Evolutionary conservation across 2,329 filamentous ascomycete species (phyloP).

Genomic region (Neoascochyta sp.): DNA sequence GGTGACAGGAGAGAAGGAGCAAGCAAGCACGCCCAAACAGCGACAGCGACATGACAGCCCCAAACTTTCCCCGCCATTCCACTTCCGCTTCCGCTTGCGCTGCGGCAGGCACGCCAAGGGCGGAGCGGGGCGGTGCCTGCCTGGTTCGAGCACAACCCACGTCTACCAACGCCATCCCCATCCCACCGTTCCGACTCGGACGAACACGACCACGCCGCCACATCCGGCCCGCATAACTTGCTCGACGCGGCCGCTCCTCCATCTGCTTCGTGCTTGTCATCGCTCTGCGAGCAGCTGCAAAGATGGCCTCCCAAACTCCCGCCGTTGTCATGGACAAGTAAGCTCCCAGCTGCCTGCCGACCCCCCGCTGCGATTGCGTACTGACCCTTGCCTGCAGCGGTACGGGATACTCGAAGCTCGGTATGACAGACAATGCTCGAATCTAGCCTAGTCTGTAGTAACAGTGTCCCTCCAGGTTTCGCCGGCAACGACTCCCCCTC

Average conservation of each 20-base stretch:
- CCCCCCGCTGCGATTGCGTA: slow-evolving; percentile 30
- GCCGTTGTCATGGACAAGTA: slow-evolving; percentile 99
- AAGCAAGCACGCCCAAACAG: too few relatives aligned
- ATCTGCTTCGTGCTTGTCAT: slow-evolving; percentile 24
- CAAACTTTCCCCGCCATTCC: slow-evolving; percentile 15
- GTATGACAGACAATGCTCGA: slow-evolving; percentile 52
- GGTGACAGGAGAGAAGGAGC: slow-evolving; percentile 13
- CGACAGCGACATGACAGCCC: too few relatives aligned
- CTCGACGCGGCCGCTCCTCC: too few relatives aligned
- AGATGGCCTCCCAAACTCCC: slow-evolving; percentile 96
- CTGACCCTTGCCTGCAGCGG: slow-evolving; percentile 62
- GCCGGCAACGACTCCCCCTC: slow-evolving; percentile 98
- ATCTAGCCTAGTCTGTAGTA: slow-evolving; percentile 24
- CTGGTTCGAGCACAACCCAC: slow-evolving; percentile 24
- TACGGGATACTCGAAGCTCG: slow-evolving; percentile 98
- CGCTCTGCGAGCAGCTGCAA: slow-evolving; percentile 30
- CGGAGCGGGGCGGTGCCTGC: slow-evolving; percentile 29
- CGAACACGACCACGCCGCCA: slow-evolving; percentile 21
- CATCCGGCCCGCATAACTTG: too few relatives aligned
- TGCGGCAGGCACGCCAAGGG: slow-evolving; percentile 7
- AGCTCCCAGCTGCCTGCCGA: slow-evolving; percentile 45
- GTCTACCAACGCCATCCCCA: slow-evolving; percentile 24
- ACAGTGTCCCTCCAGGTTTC: slow-evolving; percentile 65
- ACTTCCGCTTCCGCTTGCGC: slow-evolving; percentile 13
- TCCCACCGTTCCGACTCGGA: slow-evolving; percentile 33